Base-by-base conservation (phyloP, 2,329 filamentous ascomycete genomes). In the Blumeria hordei region DNA sequence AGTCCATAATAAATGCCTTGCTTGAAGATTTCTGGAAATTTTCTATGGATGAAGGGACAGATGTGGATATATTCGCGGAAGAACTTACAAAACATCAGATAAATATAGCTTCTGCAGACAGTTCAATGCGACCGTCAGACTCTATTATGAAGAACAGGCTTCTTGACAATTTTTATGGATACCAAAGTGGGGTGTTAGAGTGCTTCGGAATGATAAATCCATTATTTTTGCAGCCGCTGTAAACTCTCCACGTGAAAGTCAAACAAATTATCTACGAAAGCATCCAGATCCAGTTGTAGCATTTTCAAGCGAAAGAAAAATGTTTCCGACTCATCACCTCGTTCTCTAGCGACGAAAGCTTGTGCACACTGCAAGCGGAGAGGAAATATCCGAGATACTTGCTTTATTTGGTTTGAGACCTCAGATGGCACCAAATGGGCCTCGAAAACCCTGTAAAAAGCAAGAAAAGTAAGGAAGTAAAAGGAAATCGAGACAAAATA, bases 21-120 rank as follows among this genome's bases (percentile, higher is more conserved):
- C 47, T 51, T 3, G 47, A 51, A 51, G 47, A 51, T 34, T 51
- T 51, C 33, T 51, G 47, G 47, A 51, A 33, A 1, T 51, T 51
- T n/a, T 51, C 47, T 1, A 51, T 51, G 28, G 47, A 51, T n/a
- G 47, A 51, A 35, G 47, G 47, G 8, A 51, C 47, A n/a, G 47
- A 51, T 9, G 14, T 51, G 6, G 47, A 51, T n/a, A n/a, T 12
- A 5, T 51, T 34, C 35, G 28, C 28, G 3, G 7, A 51, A n/a
- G 47, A 51, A 35, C 21, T 51, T 51, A 51, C 36, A n/a, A 51
- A 51, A 18, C 47, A 14, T 35, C 47, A 51, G 16, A 12, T 18
- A 6, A 51, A 35, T n/a, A 51, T 51, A 35, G 8, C 47, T 1
- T 34, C 47, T 16, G 47, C 36, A 8, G 47, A 51, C 18, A 51